A percentile compares a stretch with the other conserved stretches of the same genome.
Conservation (phyloP, 1,284 basidiomycete genomes). For the Melampsora medusae region DNA sequence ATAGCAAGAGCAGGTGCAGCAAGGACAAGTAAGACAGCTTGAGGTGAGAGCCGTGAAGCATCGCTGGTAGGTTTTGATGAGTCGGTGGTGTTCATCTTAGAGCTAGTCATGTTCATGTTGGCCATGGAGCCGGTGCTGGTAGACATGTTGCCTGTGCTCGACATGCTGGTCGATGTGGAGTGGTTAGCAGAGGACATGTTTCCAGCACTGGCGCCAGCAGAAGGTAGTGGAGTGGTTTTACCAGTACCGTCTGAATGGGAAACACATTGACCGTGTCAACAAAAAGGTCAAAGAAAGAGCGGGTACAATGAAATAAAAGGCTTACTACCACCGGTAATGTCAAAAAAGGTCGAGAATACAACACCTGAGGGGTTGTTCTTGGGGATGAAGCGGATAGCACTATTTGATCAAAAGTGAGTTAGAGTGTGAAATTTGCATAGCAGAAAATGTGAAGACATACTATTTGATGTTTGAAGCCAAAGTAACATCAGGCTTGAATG, state of each 20-base stretch:
- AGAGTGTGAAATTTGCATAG: background rate
- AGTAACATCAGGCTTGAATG: slow-evolving; percentile 19
- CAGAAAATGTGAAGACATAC: background rate
- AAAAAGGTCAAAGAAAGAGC: background rate
- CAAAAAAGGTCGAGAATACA: slow-evolving; percentile 35
- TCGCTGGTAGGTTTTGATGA: background rate
- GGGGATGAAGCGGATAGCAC: slow-evolving; percentile 25
- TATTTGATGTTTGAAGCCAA: slow-evolving; percentile 13
- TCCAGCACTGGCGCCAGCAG: background rate
- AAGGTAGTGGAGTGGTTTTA: background rate
- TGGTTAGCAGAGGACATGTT: background rate
- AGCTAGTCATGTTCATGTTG: background rate
- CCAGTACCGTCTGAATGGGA: background rate
- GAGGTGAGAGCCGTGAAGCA: background rate
- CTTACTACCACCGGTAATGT: slow-evolving; percentile 37
- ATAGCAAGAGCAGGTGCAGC: background rate
- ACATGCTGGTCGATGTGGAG: slow-evolving; percentile 8
- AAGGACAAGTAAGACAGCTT: background rate
- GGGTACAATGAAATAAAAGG: background rate
- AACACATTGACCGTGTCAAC: background rate
- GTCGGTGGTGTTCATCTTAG: slow-evolving; percentile 11
- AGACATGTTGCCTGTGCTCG: background rate
- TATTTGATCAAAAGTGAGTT: background rate
- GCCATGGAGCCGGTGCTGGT: background rate
- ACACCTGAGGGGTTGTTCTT: slow-evolving; percentile 4